Conservation (phyloP, 257 asterid genomes). For the Solanum dulcamara region DNA sequence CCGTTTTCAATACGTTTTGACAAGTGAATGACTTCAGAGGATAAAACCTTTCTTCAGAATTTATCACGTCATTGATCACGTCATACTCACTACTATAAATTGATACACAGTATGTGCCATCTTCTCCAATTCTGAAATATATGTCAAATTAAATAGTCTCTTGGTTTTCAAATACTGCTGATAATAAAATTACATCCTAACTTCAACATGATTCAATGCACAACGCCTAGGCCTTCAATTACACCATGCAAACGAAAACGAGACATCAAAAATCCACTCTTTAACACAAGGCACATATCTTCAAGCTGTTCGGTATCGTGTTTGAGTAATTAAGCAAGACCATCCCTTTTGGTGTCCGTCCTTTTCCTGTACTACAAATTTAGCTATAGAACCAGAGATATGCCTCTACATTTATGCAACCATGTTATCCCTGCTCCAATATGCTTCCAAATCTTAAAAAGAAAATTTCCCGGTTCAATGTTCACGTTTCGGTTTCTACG, state of each 20-base stretch:
- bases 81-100: neutral
- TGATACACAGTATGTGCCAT: neutral
- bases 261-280: neutral
- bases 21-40: neutral
- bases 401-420: neutral
- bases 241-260: neutral
- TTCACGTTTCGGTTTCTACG: neutral
- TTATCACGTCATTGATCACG: neutral
- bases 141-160: neutral
- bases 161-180: neutral
- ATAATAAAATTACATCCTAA: neutral
- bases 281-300: neutral
- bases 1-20: neutral
- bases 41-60: neutral
- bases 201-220: neutral
- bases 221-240: neutral
- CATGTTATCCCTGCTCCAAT: neutral
- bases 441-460: neutral
- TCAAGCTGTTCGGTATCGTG: neutral
- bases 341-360: neutral
- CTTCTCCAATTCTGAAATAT: neutral
- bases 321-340: neutral
- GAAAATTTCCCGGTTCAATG: neutral
- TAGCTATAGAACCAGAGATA: neutral
- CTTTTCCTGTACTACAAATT: neutral